Conservation (phyloP, 1,284 basidiomycete species). For the Microbotryum silenes-acaulis region DNA sequence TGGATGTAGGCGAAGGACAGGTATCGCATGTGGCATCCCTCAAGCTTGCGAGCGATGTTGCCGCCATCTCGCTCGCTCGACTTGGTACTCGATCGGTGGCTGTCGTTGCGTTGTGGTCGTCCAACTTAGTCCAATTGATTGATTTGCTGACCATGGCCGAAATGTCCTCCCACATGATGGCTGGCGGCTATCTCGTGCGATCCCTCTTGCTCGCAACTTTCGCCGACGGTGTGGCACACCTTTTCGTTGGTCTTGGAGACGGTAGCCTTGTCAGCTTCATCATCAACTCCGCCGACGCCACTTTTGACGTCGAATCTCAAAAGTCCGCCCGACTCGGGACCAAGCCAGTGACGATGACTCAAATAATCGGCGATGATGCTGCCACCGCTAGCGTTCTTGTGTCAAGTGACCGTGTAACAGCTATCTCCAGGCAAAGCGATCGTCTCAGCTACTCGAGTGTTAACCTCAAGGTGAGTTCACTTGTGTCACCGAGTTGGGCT, state of each 20-base stretch:
- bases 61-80: constrained; percentile 38
- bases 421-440: constrained; percentile 34
- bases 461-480: constrained; percentile 26
- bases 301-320: constrained; percentile 39
- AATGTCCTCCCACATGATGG: constrained; percentile 30
- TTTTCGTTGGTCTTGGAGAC: constrained; percentile 71
- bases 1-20: constrained; percentile 48
- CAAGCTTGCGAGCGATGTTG: constrained; percentile 30
- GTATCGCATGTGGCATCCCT: constrained; percentile 10
- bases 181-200: constrained; percentile 55
- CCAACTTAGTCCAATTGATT: constrained; percentile 57
- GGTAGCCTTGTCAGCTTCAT: constrained; percentile 63
- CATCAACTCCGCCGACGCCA: constrained; percentile 42
- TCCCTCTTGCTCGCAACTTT: constrained; percentile 66
- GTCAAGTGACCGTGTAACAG: constrained; percentile 36
- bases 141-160: constrained; percentile 47
- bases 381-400: constrained; percentile 35
- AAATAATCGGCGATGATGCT: constrained; percentile 26
- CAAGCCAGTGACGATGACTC: constrained; percentile 55
- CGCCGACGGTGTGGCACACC: constrained; percentile 45
- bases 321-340: constrained; percentile 62
- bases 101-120: constrained; percentile 69
- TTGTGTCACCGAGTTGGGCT: neutral
- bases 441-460: constrained; percentile 37
- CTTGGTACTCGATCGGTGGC: constrained; percentile 38